Evolutionary conservation across 352 stramenopile species (phyloP).

Genomic region (Phytopythium sindhum): DNA sequence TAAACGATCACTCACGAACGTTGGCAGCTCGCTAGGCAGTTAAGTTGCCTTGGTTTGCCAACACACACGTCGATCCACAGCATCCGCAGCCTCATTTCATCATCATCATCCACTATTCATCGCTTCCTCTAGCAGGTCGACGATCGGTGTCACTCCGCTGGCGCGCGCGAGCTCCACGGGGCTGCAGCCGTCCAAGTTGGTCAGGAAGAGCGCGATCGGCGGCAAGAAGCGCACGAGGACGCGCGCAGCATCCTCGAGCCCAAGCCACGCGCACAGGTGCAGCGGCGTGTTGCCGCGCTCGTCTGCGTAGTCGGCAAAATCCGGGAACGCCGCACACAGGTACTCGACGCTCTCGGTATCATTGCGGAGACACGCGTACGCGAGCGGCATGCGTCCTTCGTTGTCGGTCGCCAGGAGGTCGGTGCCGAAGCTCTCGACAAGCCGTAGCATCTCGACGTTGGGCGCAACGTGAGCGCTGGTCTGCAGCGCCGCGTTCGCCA

Average conservation of each 20-base stretch:
- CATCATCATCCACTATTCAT: slow-evolving; percentile 5
- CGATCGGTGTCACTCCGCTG: slow-evolving; percentile 19
- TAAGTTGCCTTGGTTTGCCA: not conserved
- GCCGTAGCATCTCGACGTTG: slow-evolving; percentile 25
- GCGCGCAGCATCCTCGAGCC: slow-evolving; percentile 22
- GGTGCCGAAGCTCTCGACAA: slow-evolving; percentile 37
- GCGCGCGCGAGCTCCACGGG: slow-evolving; percentile 36
- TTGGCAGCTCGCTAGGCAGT: not conserved
- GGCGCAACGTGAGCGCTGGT: slow-evolving; percentile 45
- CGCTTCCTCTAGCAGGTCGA: slow-evolving; percentile 22
- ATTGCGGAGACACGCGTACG: slow-evolving; percentile 53
- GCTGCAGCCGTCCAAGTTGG: slow-evolving; percentile 47
- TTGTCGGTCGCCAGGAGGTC: slow-evolving; percentile 52
- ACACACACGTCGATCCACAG: not conserved
- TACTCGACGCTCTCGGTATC: slow-evolving; percentile 50
- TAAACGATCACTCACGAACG: not conserved
- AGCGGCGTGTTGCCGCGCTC: slow-evolving; percentile 59
- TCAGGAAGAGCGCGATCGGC: slow-evolving; percentile 44
- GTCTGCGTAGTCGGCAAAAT: slow-evolving; percentile 74
- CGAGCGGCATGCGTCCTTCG: slow-evolving; percentile 56
- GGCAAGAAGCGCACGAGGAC: slow-evolving; percentile 38
- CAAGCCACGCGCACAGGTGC: slow-evolving; percentile 53
- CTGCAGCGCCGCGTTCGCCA: slow-evolving; percentile 33
- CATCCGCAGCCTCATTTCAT: not conserved
- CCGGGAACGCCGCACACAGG: slow-evolving; percentile 42